Base-by-base conservation (phyloP, 106 monocot species). In the Platanthera guangdongensis region DNA sequence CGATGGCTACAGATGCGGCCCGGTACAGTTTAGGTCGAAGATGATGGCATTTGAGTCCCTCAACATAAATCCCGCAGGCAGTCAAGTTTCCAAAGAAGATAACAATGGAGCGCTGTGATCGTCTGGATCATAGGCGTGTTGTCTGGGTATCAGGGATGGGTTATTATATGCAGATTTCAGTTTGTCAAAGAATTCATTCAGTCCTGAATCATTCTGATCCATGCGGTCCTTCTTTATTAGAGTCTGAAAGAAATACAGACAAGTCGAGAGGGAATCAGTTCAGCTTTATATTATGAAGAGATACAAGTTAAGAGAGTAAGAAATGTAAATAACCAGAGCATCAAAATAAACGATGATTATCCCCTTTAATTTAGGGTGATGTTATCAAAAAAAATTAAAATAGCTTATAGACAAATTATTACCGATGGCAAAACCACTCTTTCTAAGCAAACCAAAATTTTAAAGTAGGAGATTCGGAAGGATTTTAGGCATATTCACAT, bases 161-260 rank as follows among this genome's bases (percentile, higher is more conserved):
- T 93, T 89, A 53, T 50, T 76, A 62, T 91, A 97, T 48, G 87
- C 87, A 60, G 78, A 86, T 22, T 57, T 81, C 59, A 93, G 68
- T 28, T 79, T 88, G 54, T 77, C 48, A 7, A 89, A 91, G 74
- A 97, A 97, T 11, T 77, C 87, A 5, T 18, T 51, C 89, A 97
- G 85, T 63, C 72, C 75, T 51, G 91, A 85, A 78, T 86, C 81
- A 77, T 82, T 91, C 80, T 85, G 81, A 54, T 91, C 91, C 67
- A 77, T 82, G 47, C 89, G 80, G n/a, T 97, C 96, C 77, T 93
- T 97, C 80, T 91, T 94, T 82, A 97, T 93, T 78, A 97, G 80
- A 82, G 82, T 86, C 96, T 97, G 50, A 68, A 90, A 65, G 51
- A 8, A 60, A 79, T 75, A 82, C 0, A 64, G 18, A n/a, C 25